Evolutionary conservation across 805 yeast genomes (phyloP), one percentile per base, ranked within the genome.

Genomic region (Lipomyces sp.): DNA sequence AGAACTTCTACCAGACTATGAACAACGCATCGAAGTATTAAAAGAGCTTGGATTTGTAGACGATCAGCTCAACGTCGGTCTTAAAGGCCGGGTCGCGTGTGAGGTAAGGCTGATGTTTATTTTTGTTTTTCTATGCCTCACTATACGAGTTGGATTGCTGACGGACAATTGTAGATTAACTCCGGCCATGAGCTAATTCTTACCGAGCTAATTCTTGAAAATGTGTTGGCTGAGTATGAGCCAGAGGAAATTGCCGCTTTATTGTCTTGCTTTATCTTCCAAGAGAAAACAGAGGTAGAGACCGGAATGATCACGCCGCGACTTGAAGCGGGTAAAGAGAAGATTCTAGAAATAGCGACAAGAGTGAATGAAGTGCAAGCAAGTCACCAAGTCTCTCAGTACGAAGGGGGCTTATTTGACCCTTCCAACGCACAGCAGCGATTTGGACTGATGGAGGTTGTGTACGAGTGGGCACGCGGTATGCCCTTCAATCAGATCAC

Each of bases 401-500:
- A 88, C 10, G 98, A 90, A 46, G 98, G 91, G 61, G 84, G 83
- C 43, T 85, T 84, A 53, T 93, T 91, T 63, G 61, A 60, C 24
- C 70, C 84, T 58, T 95, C 87, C 49, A 78, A 83, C 57, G 48
- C 43, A 13, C 50, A 51, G 38, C 47, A 49, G 16, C 74, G 98
- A 59, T 93, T 93, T 68, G 95, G 91, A 0, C 74, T 93, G 63
- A 86, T 88, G 69, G 91, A 89, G 65, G 96, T 88, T 11, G 96
- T 91, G 3, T 93, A 91, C 66, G 97, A 93, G 69, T 93, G 99
- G 99, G 96, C 98, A 1, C 76, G 95, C 58, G 99, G 98, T 1
- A 77, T 83, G 75, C 77, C 95, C 0, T 93, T 93, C 72, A 84
- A 84, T 58, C 95, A 88, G 51, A 91, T 93, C 58, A 93, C 90